These are phyloP conservation scores for Forsythia viridissima DNA, from an alignment of 257 asterid genomes.

Conservation along the genomic window DNA sequence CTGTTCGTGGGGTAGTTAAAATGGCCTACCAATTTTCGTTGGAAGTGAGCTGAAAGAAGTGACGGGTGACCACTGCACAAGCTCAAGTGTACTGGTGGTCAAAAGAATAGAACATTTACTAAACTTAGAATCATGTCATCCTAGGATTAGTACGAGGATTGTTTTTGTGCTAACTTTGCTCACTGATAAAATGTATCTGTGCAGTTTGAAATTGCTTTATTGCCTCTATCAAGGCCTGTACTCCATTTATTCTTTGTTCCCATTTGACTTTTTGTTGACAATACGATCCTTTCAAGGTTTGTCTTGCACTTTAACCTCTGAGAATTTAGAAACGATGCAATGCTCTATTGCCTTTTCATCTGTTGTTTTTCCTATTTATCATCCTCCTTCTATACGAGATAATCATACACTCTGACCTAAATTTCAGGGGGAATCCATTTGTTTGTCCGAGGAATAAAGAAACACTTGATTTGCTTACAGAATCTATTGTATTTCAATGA, in stretches of 20 bases:
- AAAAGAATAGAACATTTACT: not conserved
- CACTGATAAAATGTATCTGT: too few relatives aligned
- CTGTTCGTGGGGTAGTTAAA: not conserved
- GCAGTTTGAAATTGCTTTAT: not conserved
- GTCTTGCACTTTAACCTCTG: not conserved
- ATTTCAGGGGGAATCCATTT: not conserved
- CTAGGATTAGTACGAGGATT: not conserved
- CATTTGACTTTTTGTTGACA: not conserved
- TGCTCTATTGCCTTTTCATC: too few relatives aligned
- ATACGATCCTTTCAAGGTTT: not conserved
- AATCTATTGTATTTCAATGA: not conserved
- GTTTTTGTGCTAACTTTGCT: too few relatives aligned
- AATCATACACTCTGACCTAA: not conserved
- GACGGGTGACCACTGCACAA: slow-evolving; percentile 17
- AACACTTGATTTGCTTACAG: not conserved
- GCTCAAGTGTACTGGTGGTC: slow-evolving; percentile 4
- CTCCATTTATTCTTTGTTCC: not conserved
- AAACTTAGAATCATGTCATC: slow-evolving; percentile 1
- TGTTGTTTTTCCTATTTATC: not conserved
- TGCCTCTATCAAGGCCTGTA: not conserved
- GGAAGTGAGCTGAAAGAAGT: too few relatives aligned
- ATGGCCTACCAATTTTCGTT: too few relatives aligned
- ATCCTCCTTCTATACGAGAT: too few relatives aligned
- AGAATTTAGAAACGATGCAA: not conserved
- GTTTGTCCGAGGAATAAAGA: not conserved